Conservation (phyloP, 1,284 basidiomycete species). For the Naganishia liquefaciens region DNA sequence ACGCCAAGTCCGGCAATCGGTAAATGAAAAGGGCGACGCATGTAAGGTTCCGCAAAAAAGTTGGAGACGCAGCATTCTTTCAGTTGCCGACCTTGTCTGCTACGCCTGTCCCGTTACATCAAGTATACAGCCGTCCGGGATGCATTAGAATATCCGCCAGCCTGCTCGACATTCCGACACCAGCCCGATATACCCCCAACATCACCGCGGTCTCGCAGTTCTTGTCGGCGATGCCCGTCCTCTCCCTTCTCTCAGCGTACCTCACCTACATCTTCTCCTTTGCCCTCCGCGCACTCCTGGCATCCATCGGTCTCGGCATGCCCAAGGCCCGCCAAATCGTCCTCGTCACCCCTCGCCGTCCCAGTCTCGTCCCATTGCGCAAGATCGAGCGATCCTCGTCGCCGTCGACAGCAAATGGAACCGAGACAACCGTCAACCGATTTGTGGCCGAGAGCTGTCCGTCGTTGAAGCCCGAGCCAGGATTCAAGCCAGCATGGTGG, state of each 20-base stretch:
- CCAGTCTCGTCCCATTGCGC: conserved; percentile 33
- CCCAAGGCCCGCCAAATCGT: conserved; percentile 45
- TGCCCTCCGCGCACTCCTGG: conserved; percentile 13
- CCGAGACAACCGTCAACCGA: conserved; percentile 34
- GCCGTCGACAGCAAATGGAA: not conserved
- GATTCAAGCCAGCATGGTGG: conserved; percentile 54
- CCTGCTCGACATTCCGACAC: not conserved
- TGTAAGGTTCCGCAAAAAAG: conserved; percentile 5
- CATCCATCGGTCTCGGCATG: conserved; percentile 39
- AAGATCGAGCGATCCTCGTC: not conserved
- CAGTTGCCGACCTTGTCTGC: not conserved
- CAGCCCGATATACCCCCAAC: not conserved
- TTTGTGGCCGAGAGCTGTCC: conserved; percentile 50
- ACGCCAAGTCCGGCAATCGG: conserved; percentile 9
- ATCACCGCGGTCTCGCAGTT: not conserved
- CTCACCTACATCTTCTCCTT: conserved; percentile 20
- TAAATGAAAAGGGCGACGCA: conserved; percentile 7
- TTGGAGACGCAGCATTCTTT: not conserved
- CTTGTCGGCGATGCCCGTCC: conserved; percentile 16
- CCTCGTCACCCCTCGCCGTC: conserved; percentile 38
- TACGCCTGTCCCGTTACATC: not conserved
- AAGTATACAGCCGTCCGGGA: not conserved
- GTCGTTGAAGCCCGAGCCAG: conserved; percentile 42
- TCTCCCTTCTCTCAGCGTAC: conserved; percentile 18
- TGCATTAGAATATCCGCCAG: not conserved